Percentiles rank a stretch among this genome's conserved stretches.
Evolutionary conservation across 495 filamentous ascomycete genomes (phyloP).

Genomic region (Pseudoneurospora amorphoporcata): DNA sequence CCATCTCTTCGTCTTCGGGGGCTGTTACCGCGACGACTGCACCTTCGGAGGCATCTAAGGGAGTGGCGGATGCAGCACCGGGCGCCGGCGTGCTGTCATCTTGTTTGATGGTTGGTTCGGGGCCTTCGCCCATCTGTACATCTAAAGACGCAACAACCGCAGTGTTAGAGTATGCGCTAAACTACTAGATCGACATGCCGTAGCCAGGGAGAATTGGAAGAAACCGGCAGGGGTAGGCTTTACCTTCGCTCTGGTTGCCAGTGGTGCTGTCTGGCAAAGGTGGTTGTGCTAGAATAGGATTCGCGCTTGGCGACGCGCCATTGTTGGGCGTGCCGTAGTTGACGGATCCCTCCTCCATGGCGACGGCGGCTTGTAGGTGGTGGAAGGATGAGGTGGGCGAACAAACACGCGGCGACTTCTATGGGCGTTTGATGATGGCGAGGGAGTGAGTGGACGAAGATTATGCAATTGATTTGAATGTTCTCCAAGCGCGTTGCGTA

Average conservation of each 20-base stretch:
- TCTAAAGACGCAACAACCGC: constrained; percentile 22
- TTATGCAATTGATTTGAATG: not conserved
- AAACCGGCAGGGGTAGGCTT: not conserved
- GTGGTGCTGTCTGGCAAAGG: constrained; percentile 27
- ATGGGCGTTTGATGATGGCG: not conserved
- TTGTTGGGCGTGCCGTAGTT: constrained; percentile 45
- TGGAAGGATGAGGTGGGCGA: not conserved
- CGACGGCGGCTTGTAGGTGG: constrained; percentile 7
- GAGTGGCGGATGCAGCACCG: constrained; percentile 61
- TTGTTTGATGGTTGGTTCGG: constrained; percentile 42
- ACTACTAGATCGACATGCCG: not conserved
- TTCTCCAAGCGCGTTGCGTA: not conserved
- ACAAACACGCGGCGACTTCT: not conserved
- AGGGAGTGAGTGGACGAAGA: not conserved
- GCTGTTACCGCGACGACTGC: constrained; percentile 58
- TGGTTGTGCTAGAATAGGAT: constrained; percentile 42
- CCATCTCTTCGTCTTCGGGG: constrained; percentile 80
- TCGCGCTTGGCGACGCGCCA: constrained; percentile 38
- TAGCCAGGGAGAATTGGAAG: not conserved
- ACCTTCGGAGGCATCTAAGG: constrained; percentile 72
- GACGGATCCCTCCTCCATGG: constrained; percentile 45
- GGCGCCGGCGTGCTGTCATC: constrained; percentile 42
- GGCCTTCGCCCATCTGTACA: constrained; percentile 45
- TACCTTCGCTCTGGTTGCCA: constrained; percentile 26
- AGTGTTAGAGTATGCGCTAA: not conserved